phyloP scores from a whole-genome alignment of 257 asterid genomes.

The Pogostemon cablin region DNA sequence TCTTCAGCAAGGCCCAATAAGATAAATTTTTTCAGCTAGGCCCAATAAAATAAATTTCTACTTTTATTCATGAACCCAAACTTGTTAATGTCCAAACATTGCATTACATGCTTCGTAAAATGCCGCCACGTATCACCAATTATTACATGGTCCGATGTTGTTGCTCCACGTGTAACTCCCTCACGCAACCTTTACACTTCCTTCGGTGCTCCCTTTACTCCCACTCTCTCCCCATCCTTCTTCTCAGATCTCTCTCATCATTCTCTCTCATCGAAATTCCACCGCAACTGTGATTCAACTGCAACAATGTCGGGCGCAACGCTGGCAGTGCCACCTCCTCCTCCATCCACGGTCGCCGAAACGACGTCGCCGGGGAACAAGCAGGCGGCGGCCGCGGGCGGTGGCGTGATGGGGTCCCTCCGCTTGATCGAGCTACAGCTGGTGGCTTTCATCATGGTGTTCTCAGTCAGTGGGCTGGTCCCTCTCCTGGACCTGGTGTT shows the following conservation, averaged over 20 bases:
- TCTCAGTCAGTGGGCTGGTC: constrained; percentile 77
- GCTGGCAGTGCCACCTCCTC: constrained; percentile 54
- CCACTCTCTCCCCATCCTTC: too few species aligned
- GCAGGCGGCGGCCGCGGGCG: constrained; percentile 23
- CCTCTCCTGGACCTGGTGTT: constrained; percentile 73
- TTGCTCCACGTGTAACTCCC: constrained; percentile 10
- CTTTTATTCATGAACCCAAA: too few species aligned
- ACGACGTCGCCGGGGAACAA: constrained; percentile 11
- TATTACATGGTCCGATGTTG: too few species aligned
- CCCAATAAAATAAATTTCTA: too few species aligned
- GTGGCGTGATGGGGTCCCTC: constrained; percentile 80
- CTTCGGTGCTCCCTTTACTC: not conserved
- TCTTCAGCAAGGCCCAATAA: too few species aligned
- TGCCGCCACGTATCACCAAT: constrained; percentile 26
- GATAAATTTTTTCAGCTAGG: too few species aligned
- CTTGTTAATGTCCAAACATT: too few species aligned
- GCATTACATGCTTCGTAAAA: not conserved
- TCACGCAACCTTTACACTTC: not conserved
- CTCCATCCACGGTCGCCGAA: constrained; percentile 32
- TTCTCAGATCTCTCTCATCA: not conserved
- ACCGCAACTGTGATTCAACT: not conserved
- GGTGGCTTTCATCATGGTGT: constrained; percentile 89
- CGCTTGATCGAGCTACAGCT: constrained; percentile 84
- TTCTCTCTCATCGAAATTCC: not conserved
- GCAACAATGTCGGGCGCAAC: constrained; percentile 54